These are phyloP conservation scores for Carallia brachiata DNA, from an alignment of 345 rosid species.

Conservation along the genomic window DNA sequence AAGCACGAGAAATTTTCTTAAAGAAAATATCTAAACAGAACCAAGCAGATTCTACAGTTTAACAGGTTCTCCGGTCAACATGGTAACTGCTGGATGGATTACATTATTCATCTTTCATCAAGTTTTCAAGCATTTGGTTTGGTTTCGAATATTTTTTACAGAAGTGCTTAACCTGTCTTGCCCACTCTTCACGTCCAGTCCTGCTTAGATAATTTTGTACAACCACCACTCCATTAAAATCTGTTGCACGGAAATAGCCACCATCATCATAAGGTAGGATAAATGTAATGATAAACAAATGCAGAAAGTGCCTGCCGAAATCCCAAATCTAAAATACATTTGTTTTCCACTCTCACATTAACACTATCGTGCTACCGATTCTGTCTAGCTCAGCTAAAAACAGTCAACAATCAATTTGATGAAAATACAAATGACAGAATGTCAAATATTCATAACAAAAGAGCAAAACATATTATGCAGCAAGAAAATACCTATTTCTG, in stretches of 20 bases:
- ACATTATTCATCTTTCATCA: no score
- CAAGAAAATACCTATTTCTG: constrained; percentile 76
- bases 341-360: background rate
- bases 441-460: background rate
- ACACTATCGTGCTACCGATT: no score
- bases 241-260: constrained; percentile 44
- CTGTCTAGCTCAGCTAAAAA: background rate
- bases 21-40: no score
- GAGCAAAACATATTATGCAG: background rate
- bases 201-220: constrained; percentile 83
- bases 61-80: no score
- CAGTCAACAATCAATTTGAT: background rate
- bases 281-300: no score
- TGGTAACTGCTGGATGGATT: no score
- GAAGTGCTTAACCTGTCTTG: constrained; percentile 52
- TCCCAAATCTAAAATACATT: background rate
- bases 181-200: constrained; percentile 90
- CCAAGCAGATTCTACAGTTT: no score
- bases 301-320: no score
- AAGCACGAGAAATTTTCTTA: no score
- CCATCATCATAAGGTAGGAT: no score
- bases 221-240: constrained; percentile 83
- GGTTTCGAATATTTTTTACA: no score
- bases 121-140: no score
- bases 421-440: background rate